Evolutionary conservation across 2,329 filamentous ascomycete species (phyloP).

Genomic region (Fusarium sp.): DNA sequence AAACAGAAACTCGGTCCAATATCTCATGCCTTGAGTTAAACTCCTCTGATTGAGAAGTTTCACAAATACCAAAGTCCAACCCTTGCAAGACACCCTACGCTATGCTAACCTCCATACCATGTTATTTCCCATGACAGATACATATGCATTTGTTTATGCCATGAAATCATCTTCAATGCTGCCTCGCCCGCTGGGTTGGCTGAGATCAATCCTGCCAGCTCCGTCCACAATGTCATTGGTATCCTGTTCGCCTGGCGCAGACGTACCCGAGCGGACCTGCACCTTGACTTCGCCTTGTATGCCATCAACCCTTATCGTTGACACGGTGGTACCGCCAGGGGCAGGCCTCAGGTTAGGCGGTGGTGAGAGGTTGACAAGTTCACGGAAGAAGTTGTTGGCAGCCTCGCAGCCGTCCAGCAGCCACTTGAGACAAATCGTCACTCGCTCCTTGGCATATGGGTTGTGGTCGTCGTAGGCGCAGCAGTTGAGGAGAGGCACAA

Average conservation of each 20-base stretch:
- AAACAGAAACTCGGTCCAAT: not conserved
- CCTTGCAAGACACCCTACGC: not conserved
- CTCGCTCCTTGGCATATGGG: conserved; percentile 90
- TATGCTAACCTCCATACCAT: not conserved
- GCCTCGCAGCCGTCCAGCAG: conserved; percentile 77
- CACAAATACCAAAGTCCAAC: not conserved
- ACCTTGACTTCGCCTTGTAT: conserved; percentile 65
- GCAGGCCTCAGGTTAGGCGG: conserved; percentile 50
- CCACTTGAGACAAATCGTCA: conserved; percentile 88
- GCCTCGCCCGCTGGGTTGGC: conserved; percentile 39
- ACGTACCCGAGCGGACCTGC: conserved; percentile 53
- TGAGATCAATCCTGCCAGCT: conserved; percentile 53
- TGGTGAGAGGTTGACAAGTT: conserved; percentile 61
- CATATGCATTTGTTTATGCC: conserved; percentile 42
- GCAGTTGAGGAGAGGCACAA: conserved; percentile 87
- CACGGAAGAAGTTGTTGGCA: conserved; percentile 75
- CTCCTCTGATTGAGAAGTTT: not conserved
- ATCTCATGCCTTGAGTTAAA: not conserved
- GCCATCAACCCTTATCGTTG: conserved; percentile 62
- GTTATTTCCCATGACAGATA: no score
- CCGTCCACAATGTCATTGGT: conserved; percentile 53
- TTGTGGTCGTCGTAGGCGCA: conserved; percentile 93
- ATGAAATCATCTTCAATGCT: conserved; percentile 57
- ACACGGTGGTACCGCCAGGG: conserved; percentile 48
- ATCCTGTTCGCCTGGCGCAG: conserved; percentile 39